Evolutionary conservation across 208 protist species (phyloP).

Genomic region (Crithidia bombi): DNA sequence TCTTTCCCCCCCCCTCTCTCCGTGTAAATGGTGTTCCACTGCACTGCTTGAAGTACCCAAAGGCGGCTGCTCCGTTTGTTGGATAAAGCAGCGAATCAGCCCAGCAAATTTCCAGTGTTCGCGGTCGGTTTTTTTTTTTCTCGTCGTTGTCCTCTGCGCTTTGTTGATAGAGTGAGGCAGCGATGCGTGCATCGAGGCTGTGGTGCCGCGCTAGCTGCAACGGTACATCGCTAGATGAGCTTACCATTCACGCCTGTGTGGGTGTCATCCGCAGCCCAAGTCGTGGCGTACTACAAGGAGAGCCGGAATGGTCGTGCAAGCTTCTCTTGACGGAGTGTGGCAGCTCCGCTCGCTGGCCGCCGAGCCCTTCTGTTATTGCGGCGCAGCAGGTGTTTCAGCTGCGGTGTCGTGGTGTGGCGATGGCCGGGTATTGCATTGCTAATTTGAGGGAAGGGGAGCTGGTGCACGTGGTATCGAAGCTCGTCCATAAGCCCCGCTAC

Average conservation of each 20-base stretch:
- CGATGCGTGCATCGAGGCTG: conserved; percentile 3
- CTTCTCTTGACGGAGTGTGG: conserved; percentile 77
- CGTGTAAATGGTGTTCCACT: too few relatives aligned
- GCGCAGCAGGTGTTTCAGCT: conserved; percentile 46
- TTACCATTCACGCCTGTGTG: conserved; percentile 66
- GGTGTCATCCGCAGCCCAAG: conserved; percentile 77
- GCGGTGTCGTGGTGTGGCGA: conserved; percentile 61
- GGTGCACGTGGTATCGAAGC: conserved; percentile 84
- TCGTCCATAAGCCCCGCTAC: conserved; percentile 77
- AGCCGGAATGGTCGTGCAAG: conserved; percentile 76
- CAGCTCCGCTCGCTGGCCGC: conserved; percentile 34
- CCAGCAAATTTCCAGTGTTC: background rate
- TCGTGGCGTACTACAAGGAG: conserved; percentile 61
- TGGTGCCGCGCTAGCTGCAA: background rate
- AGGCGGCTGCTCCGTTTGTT: too few relatives aligned
- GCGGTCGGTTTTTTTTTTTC: background rate
- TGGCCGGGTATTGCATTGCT: conserved; percentile 59
- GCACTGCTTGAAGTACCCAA: too few relatives aligned
- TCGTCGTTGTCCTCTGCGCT: background rate
- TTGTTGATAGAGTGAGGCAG: background rate
- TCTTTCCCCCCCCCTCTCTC: too few relatives aligned
- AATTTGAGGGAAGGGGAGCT: conserved; percentile 63
- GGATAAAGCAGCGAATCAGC: background rate
- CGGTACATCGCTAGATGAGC: conserved; percentile 23
- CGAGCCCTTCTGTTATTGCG: background rate